Conservation (phyloP, 768 basidiomycete species). For the Asterophora lycoperdoides region DNA sequence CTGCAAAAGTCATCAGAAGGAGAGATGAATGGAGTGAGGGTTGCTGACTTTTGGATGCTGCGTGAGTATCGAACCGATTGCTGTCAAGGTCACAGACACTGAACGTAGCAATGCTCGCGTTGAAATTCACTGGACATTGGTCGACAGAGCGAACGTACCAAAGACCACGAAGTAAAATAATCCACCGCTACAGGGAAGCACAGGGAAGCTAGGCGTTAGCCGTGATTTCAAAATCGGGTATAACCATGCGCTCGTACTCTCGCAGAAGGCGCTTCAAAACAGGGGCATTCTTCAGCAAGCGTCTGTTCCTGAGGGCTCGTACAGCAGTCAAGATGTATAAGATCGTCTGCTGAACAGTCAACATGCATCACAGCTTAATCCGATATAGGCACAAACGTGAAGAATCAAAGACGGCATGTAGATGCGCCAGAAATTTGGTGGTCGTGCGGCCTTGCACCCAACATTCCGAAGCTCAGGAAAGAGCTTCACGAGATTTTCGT, state of each 20-base stretch:
- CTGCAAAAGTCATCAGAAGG: conserved; percentile 15
- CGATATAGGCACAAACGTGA: conserved; percentile 24
- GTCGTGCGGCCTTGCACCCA: conserved; percentile 32
- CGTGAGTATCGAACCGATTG: conserved; percentile 30
- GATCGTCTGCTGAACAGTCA: conserved; percentile 22
- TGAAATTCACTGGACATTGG: not conserved
- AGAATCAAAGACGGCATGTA: conserved; percentile 35
- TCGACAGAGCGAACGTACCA: conserved; percentile 16
- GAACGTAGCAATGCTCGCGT: not conserved
- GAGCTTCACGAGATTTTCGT: not conserved
- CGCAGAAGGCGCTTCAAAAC: conserved; percentile 32
- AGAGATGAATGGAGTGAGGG: not conserved
- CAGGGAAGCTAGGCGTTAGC: not conserved
- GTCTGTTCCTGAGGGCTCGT: conserved; percentile 30
- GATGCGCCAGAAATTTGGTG: conserved; percentile 29
- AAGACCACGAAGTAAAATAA: conserved; percentile 39
- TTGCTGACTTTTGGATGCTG: conserved; percentile 25
- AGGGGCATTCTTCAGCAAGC: conserved; percentile 27
- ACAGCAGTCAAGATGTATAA: conserved; percentile 34
- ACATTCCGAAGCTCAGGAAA: conserved; percentile 12
- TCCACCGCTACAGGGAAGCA: conserved; percentile 34
- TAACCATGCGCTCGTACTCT: conserved; percentile 26
- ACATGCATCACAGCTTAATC: not conserved
- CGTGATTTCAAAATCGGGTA: not conserved
- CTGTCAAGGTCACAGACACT: conserved; percentile 31